phyloP scores from a whole-genome alignment of 2,329 filamentous ascomycete species.

The Blastomyces parvus region DNA sequence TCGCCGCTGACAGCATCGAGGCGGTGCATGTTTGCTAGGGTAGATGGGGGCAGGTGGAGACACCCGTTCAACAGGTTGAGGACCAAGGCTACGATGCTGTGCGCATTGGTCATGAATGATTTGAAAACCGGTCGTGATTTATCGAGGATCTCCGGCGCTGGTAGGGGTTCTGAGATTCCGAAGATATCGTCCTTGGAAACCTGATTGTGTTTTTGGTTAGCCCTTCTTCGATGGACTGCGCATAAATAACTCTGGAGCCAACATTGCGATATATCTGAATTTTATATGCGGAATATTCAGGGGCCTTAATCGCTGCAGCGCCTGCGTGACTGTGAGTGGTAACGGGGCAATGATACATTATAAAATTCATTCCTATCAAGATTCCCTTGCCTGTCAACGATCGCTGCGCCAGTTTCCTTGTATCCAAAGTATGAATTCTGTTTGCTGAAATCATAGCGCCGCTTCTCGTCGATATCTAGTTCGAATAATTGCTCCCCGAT shows the following conservation, averaged over 20 bases:
- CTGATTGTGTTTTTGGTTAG: constrained; percentile 19
- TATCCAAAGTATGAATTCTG: constrained; percentile 47
- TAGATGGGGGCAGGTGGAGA: constrained; percentile 35
- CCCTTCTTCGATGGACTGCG: background rate
- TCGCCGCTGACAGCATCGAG: constrained; percentile 39
- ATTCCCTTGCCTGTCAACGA: constrained; percentile 42
- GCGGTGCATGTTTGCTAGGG: constrained; percentile 40
- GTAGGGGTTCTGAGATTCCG: constrained; percentile 29
- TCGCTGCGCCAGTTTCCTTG: constrained; percentile 39
- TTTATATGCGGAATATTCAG: background rate
- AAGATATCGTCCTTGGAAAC: constrained; percentile 47
- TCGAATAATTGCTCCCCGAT: constrained; percentile 41
- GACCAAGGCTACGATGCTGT: constrained; percentile 39
- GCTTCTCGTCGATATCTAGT: constrained; percentile 43
- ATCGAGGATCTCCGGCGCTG: constrained; percentile 36
- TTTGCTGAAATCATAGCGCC: constrained; percentile 45
- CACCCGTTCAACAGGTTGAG: constrained; percentile 37
- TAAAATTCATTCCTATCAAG: constrained; percentile 47
- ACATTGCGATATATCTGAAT: background rate
- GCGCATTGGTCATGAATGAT: constrained; percentile 39
- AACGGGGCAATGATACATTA: constrained; percentile 32
- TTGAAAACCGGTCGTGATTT: constrained; percentile 29
- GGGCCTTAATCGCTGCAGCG: background rate
- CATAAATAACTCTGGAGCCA: background rate
- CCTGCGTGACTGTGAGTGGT: background rate